Base-by-base conservation (phyloP, 73 alveolate species). In the Breviolum minutum region DNA sequence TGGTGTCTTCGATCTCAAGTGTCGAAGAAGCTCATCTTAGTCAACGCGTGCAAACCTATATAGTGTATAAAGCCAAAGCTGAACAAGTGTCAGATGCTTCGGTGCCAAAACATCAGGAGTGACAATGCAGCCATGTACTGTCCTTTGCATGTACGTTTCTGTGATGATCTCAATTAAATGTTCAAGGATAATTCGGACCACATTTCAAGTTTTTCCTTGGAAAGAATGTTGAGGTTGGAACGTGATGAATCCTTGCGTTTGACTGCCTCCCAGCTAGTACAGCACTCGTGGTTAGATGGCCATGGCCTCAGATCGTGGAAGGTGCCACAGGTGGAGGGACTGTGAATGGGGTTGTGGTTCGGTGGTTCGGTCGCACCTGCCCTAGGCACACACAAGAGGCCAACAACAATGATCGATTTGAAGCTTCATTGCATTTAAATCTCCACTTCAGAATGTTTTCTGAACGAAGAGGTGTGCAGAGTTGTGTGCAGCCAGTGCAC, bases 231-330 rank as follows among this genome's bases (percentile, higher is more conserved):
- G 69, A 87, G 95, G 95, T 66, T 87, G 68, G 66, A 87, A 32
- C 77, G 79, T 8, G 95, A 87, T 63, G 95, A 87, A 70, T 70
- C 83, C 76, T 7, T 30, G 63, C 95, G 95, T 5, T 32, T 48
- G 16, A 14, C 84, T 63, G 95, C 95, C 6, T 70, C 83, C 40
- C 68, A 87, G 69, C 77, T 87, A 16, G 27, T 87, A 40, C 63
- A 26, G 7, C 95, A 87, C 68, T 32, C 83, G 10, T 87, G 95
- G 95, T 61, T 87, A 83, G 83, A 87, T 64, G 95, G 95, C 79
- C 84, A 24, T 12, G 63, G 80, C 63, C 95, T 27, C 62, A 63
- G 82, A 13, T 71, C 82, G 93, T 27, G 81, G 81, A 8, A 71
- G 30, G 20, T 16, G 29, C 27, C 82, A 73, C 54, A 29, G 13